Conservation (phyloP, 257 asterid genomes). For the Plantago ovata region DNA sequence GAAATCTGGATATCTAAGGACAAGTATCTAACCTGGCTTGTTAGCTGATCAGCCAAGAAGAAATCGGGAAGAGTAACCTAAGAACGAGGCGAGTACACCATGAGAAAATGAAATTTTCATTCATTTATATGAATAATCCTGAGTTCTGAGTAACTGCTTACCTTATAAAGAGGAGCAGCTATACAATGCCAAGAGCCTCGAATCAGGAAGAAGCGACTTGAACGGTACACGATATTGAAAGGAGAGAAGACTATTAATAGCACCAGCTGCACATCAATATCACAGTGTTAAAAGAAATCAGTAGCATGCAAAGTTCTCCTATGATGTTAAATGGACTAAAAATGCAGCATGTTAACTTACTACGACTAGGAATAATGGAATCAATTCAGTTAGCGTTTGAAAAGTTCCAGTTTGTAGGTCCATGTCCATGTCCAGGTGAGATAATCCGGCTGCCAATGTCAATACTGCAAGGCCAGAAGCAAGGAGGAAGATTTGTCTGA, state of each 20-base stretch:
- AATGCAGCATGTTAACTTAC: constrained; percentile 36
- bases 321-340: not conserved
- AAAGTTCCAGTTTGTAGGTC: constrained; percentile 38
- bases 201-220: constrained; percentile 70
- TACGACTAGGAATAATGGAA: constrained; percentile 52
- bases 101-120: constrained; percentile 5
- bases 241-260: constrained; percentile 55
- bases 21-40: constrained; percentile 69
- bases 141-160: constrained; percentile 20
- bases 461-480: constrained; percentile 73
- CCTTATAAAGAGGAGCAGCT: constrained; percentile 91
- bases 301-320: not conserved
- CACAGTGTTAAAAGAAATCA: not conserved
- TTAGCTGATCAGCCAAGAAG: constrained; percentile 88
- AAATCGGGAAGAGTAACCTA: constrained; percentile 77
- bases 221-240: constrained; percentile 62
- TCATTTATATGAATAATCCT: not conserved
- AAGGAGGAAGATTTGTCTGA: constrained; percentile 62
- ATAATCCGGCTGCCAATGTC: constrained; percentile 53
- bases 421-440: constrained; percentile 86
- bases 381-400: constrained; percentile 45
- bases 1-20: not conserved
- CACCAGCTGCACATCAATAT: constrained; percentile 38
- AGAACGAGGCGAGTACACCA: constrained; percentile 14
- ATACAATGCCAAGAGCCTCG: constrained; percentile 59